Percentiles rank a stretch among this genome's conserved stretches.
phyloP scores from a whole-genome alignment of 495 filamentous ascomycete species.

The Pseudotulostoma volvatum region DNA sequence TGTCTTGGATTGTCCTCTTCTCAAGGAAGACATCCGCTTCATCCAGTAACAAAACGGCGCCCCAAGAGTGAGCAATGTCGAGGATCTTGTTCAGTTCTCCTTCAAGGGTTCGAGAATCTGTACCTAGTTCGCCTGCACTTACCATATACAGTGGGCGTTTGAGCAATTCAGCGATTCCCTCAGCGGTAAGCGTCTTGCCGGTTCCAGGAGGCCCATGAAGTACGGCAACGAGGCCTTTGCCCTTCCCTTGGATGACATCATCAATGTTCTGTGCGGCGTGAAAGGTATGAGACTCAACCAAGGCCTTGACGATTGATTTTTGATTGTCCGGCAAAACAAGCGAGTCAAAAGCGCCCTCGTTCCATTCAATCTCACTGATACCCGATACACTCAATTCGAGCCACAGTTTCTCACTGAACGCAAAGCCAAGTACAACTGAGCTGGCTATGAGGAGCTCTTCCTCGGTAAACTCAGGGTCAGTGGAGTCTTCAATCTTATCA shows the following conservation, averaged over 20 bases:
- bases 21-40: slow-evolving; percentile 73
- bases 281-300: slow-evolving; percentile 71
- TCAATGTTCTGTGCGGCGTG: slow-evolving; percentile 70
- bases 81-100: slow-evolving; percentile 69
- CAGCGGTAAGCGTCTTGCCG: slow-evolving; percentile 80
- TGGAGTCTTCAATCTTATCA: slow-evolving; percentile 31
- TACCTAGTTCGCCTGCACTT: slow-evolving; percentile 66
- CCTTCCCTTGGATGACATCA: slow-evolving; percentile 67
- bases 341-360: slow-evolving; percentile 62
- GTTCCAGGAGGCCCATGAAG: slow-evolving; percentile 74
- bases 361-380: slow-evolving; percentile 69
- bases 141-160: slow-evolving; percentile 77
- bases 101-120: slow-evolving; percentile 61
- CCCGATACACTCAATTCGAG: slow-evolving; percentile 76
- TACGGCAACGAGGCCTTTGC: slow-evolving; percentile 56
- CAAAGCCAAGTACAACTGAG: slow-evolving; percentile 86
- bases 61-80: slow-evolving; percentile 78
- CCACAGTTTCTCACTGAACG: slow-evolving; percentile 83
- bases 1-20: slow-evolving; percentile 50
- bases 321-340: slow-evolving; percentile 60
- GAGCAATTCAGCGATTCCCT: slow-evolving; percentile 71
- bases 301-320: slow-evolving; percentile 64
- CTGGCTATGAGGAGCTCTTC: slow-evolving; percentile 80
- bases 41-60: slow-evolving; percentile 60
- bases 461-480: slow-evolving; percentile 49